phyloP scores from a whole-genome alignment of 441 rosid species.

The Adansonia gregorii region DNA sequence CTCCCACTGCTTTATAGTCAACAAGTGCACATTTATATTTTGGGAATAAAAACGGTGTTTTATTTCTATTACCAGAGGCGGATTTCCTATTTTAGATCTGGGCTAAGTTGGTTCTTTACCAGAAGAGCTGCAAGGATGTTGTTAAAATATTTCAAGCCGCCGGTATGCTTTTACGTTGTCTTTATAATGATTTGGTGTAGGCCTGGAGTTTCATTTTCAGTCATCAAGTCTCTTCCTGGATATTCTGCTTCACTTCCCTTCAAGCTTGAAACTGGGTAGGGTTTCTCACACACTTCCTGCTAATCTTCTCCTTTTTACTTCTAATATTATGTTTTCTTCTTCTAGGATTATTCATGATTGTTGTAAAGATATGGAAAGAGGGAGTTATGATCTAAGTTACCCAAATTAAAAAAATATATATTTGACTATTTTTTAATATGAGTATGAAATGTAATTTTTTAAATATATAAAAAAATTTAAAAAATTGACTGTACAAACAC shows the following conservation, averaged over 20 bases:
- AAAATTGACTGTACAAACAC: too few relatives aligned
- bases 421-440: too few relatives aligned
- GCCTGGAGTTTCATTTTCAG: slow-evolving; percentile 29
- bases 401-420: too few relatives aligned
- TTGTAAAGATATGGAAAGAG: too few relatives aligned
- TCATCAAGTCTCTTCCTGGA: slow-evolving; percentile 43
- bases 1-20: too few relatives aligned
- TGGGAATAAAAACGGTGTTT: too few relatives aligned
- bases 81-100: background rate
- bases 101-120: background rate
- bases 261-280: slow-evolving; percentile 54
- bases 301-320: background rate
- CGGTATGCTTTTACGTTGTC: background rate
- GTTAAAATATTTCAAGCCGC: background rate
- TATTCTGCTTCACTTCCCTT: slow-evolving; percentile 52
- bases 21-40: too few relatives aligned
- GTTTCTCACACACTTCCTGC: background rate
- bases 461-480: too few relatives aligned
- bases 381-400: too few relatives aligned
- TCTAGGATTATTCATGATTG: background rate
- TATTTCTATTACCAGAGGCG: too few relatives aligned
- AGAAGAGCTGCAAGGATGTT: background rate
- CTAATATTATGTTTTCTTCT: background rate
- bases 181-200: background rate
- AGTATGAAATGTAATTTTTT: too few relatives aligned